Evolutionary conservation across 176 grass and related monocot genomes (phyloP), one percentile per base, ranked within the genome.

Genomic region (Avena insularis): DNA sequence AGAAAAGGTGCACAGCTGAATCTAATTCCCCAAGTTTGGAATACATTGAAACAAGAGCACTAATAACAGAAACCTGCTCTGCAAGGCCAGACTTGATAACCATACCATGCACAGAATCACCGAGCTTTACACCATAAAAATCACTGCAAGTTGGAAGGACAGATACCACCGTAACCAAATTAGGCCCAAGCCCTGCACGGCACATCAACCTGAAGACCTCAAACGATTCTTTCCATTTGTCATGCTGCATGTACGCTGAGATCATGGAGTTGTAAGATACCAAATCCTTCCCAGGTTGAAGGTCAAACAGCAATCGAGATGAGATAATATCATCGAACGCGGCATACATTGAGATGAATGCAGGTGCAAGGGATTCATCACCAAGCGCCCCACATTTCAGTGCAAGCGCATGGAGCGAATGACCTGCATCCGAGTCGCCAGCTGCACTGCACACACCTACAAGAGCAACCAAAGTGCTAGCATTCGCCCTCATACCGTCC

Each of bases 41-140:
- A 82, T 95, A 95, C 93, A 95, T 90, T 5, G 88, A 95, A 38
- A 95, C 88, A 86, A 92, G 90, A 59, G 90, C 88, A 75, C 88
- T 90, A 27, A 81, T 50, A 82, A 92, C 80, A 82, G 90, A 90
- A 84, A 86, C 48, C 67, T 95, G 83, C 43, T 82, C 79, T 40
- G 76, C 63, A 56, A 95, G 63, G n/a, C 93, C 90, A 50, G 87
- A 83, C 82, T 90, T 92, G 80, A 90, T 84, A 63, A 74, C 57
- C 78, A 95, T 56, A 67, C 69, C 79, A 70, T 95, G 93, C 53
- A 95, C 79, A 82, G 86, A 95, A 25, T 89, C 71, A 2, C 93
- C 86, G 14, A 60, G 56, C 12, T 62, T 14, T 31, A 70, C 84
- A 75, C 74, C 82, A 69, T 88, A 87, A 51, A 89, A 87, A 79